These are phyloP conservation scores for Pseudogymnoascus pannorum DNA, from an alignment of 2,329 filamentous ascomycete species.

Conservation along the genomic window DNA sequence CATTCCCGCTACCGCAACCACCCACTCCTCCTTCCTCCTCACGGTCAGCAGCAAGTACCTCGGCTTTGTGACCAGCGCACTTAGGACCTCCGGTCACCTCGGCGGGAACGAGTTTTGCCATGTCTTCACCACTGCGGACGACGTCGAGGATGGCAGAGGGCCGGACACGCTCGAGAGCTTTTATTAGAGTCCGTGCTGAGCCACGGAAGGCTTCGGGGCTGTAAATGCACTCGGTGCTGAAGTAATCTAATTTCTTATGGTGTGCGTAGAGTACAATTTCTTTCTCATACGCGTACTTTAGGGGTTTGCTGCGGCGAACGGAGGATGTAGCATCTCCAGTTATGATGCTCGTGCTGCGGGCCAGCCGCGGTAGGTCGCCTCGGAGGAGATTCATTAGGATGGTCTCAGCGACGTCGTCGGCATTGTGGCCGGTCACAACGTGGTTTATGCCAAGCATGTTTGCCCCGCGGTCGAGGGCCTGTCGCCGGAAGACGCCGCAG, in stretches of 20 bases:
- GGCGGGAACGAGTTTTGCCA: constrained; percentile 76
- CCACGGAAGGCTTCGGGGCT: constrained; percentile 94
- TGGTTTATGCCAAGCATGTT: constrained; percentile 82
- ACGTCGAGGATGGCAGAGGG: constrained; percentile 94
- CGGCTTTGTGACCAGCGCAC: constrained; percentile 39
- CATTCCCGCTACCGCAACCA: constrained; percentile 68
- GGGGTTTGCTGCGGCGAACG: constrained; percentile 89
- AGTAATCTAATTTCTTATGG: constrained; percentile 95
- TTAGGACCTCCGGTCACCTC: constrained; percentile 40
- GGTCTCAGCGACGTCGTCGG: constrained; percentile 94
- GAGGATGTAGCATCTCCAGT: constrained; percentile 72
- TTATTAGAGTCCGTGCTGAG: constrained; percentile 84
- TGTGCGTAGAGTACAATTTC: constrained; percentile 97
- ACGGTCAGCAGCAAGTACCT: constrained; percentile 26
- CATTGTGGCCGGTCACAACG: constrained; percentile 95
- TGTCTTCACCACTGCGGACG: constrained; percentile 89
- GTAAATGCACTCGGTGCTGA: constrained; percentile 97
- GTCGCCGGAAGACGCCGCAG: constrained; percentile 89
- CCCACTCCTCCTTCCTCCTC: constrained; percentile 51
- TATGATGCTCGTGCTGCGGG: constrained; percentile 83
- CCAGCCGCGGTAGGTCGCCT: constrained; percentile 80
- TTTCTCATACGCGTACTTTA: constrained; percentile 98
- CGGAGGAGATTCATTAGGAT: constrained; percentile 95
- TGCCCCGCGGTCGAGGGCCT: constrained; percentile 87
- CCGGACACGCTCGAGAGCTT: constrained; percentile 86